Conservation (phyloP, 352 stramenopile genomes). For the Pythium rishiriense region DNA sequence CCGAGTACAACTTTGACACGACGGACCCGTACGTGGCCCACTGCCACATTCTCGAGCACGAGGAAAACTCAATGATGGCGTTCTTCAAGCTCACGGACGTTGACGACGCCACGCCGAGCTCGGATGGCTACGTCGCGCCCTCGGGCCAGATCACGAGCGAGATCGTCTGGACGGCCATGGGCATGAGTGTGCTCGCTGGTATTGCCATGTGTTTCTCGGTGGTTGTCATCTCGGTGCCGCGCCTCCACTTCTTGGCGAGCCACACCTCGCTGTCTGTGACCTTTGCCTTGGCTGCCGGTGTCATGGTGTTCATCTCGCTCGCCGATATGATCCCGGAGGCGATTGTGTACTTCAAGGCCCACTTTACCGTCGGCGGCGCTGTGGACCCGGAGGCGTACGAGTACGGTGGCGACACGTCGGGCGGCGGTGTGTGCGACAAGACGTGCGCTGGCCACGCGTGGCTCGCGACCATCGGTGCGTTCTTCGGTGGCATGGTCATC, state of each 20-base stretch:
- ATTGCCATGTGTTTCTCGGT: conserved; percentile 65
- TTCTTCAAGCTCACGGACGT: conserved; percentile 59
- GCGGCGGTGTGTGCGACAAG: conserved; percentile 53
- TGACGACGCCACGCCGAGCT: conserved; percentile 44
- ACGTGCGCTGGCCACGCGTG: conserved; percentile 63
- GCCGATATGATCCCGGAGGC: conserved; percentile 62
- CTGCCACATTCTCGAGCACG: conserved; percentile 79
- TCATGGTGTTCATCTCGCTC: conserved; percentile 79
- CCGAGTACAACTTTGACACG: conserved; percentile 73
- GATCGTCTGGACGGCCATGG: conserved; percentile 64
- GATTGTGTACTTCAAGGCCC: conserved; percentile 49
- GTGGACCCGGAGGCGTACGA: conserved; percentile 72
- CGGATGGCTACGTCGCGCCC: conserved; percentile 40
- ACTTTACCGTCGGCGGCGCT: conserved; percentile 44
- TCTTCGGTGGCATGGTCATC: conserved; percentile 53
- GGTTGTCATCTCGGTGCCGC: conserved; percentile 65
- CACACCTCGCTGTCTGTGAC: conserved; percentile 52
- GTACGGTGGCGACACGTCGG: conserved; percentile 32
- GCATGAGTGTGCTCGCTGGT: conserved; percentile 70
- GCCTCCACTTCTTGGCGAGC: conserved; percentile 64
- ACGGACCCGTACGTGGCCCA: conserved; percentile 70
- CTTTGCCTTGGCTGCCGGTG: conserved; percentile 63
- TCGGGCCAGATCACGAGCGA: conserved; percentile 45
- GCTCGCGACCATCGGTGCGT: conserved; percentile 50
- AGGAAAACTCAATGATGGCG: conserved; percentile 78